Base-by-base conservation (phyloP, 305 asterid species). In the Withania somnifera region DNA sequence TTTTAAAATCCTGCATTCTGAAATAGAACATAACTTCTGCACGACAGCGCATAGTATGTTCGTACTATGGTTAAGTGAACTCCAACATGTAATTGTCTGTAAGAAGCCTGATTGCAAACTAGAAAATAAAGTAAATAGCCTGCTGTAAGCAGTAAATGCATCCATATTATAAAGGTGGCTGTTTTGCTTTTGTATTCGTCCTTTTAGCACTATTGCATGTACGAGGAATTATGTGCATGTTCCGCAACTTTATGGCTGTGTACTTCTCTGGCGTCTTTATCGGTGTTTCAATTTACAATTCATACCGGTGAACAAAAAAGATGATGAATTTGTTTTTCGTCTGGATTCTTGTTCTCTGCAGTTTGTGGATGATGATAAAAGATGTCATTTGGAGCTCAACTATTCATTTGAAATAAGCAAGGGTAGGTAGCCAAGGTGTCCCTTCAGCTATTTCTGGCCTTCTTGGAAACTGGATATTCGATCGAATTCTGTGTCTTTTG, bases 281-380 rank as follows among this genome's bases (percentile, higher is more conserved):
- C 22, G 1, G 20, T 22, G 0, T 22, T 11, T 42, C 54, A 20
- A 0, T 71, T 28, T 22, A 22, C 38, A 3, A 17, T 42, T 71
- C 40, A 7, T 42, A 56, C 51, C 66, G 36, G 38, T 63, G 84
- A 50, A 30, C 36, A 28, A 53, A n/a, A 19, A 14, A 10, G 7
- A 11, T 47, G 20, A 82, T 71, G 79, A 80, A 45, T 50, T 86
- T n/a, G 22, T 1, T 57, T 78, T 83, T 52, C 22, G 30, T 81
- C 68, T 83, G 82, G 11, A 19, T 86, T 22, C 77, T 84, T n/a
- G 67, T 75, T 78, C 30, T 45, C n/a, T 85, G 85, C 91, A 93
- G 97, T 93, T 91, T 77, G 89, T 88, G 83, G 97, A 93, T 8
- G 95, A 92, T 58, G 98, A 92, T 81, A 89, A 78, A 52, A 90